Evolutionary conservation across 2,329 filamentous ascomycete genomes (phyloP).

Genomic region (Knufia petricola): DNA sequence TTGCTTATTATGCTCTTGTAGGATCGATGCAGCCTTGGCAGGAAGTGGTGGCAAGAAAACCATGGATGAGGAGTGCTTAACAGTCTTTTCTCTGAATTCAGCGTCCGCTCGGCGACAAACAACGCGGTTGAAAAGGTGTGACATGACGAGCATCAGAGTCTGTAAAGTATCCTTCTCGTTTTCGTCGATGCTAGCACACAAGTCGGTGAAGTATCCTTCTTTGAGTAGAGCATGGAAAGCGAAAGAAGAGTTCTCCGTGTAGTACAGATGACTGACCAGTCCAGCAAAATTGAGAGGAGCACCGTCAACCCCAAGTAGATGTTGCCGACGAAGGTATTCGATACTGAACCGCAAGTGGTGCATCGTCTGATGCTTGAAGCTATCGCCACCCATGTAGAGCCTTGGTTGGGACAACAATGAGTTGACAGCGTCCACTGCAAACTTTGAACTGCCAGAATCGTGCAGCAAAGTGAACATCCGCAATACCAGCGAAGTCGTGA

Average conservation of each 20-base stretch:
- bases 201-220: constrained; percentile 57
- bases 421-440: constrained; percentile 53
- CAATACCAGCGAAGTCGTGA: constrained; percentile 63
- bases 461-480: constrained; percentile 58
- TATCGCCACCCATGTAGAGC: constrained; percentile 60
- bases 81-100: constrained; percentile 39
- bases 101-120: constrained; percentile 39
- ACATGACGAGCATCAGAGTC: constrained; percentile 58
- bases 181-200: constrained; percentile 50
- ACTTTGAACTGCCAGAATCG: constrained; percentile 54
- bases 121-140: constrained; percentile 59
- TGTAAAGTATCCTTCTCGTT: constrained; percentile 43
- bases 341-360: constrained; percentile 74
- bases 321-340: constrained; percentile 63
- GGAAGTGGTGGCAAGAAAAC: constrained; percentile 59
- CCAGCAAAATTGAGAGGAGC: constrained; percentile 63
- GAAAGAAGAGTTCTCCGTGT: constrained; percentile 64
- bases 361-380: constrained; percentile 58
- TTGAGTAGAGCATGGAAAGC: constrained; percentile 67
- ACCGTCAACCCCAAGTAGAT: constrained; percentile 52
- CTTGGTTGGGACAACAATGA: constrained; percentile 60
- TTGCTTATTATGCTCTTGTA: constrained; percentile 54
- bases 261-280: constrained; percentile 63
- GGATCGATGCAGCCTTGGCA: constrained; percentile 43
- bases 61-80: constrained; percentile 51